Evolutionary conservation across 2,329 filamentous ascomycete genomes (phyloP).

Genomic region (Diaporthe capsici): DNA sequence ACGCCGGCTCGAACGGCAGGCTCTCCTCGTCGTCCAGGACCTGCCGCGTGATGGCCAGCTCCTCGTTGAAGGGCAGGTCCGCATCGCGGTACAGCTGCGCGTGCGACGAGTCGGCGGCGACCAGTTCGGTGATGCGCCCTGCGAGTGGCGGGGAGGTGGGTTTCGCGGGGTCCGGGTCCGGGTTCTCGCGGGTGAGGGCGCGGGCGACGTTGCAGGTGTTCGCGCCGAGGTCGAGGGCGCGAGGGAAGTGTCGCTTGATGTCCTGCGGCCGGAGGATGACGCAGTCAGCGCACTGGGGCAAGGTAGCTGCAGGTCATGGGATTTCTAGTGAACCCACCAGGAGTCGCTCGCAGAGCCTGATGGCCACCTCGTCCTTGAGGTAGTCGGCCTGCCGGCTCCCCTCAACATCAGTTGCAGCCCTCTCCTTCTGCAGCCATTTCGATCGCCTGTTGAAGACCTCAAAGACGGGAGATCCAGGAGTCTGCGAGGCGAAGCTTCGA

Average conservation of each 20-base stretch:
- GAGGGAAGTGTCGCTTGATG: conserved; percentile 89
- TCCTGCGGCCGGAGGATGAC: conserved; percentile 67
- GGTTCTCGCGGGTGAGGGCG: conserved; percentile 79
- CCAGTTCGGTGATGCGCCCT: conserved; percentile 79
- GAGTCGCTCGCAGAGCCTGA: conserved; percentile 85
- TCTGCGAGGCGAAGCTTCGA: conserved; percentile 82
- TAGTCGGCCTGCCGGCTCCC: conserved; percentile 89
- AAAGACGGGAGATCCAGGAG: conserved; percentile 81
- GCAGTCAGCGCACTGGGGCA: not conserved
- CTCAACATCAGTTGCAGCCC: conserved; percentile 79
- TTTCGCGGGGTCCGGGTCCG: conserved; percentile 70
- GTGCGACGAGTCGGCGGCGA: conserved; percentile 85
- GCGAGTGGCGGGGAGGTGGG: conserved; percentile 77
- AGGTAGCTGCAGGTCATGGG: not conserved
- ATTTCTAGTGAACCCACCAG: conserved; percentile 67
- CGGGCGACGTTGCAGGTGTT: conserved; percentile 96
- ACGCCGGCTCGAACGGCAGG: conserved; percentile 80
- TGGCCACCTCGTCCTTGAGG: conserved; percentile 91
- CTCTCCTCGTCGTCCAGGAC: conserved; percentile 82
- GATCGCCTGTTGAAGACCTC: conserved; percentile 91
- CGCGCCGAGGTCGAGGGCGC: conserved; percentile 91
- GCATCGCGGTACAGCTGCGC: conserved; percentile 85
- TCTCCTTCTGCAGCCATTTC: conserved; percentile 94
- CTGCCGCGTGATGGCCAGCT: conserved; percentile 79
- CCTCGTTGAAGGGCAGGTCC: conserved; percentile 79